A percentile compares a stretch with the other conserved stretches of the same genome.
These are phyloP conservation scores for Arbutus unedo DNA, from an alignment of 148 eudicot genomes.

Conservation along the genomic window DNA sequence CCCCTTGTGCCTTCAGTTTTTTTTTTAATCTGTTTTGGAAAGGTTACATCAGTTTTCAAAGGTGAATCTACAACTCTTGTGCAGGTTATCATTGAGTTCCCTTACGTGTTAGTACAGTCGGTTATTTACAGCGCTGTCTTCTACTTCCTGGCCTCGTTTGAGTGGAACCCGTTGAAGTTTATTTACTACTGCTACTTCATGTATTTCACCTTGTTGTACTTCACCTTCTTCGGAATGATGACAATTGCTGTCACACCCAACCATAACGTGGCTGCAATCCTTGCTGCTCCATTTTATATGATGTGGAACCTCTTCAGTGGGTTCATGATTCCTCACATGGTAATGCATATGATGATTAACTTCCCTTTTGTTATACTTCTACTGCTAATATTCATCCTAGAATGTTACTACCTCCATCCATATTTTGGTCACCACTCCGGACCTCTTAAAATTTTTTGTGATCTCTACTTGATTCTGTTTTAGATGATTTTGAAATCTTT, in stretches of 20 bases:
- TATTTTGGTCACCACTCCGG: neutral
- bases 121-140: constrained; percentile 75
- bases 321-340: constrained; percentile 97
- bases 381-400: neutral
- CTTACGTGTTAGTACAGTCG: constrained; percentile 80
- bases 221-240: constrained; percentile 99
- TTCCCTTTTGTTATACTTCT: neutral
- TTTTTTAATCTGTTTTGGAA: neutral
- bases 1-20: neutral
- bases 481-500: neutral
- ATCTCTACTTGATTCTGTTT: neutral
- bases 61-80: neutral
- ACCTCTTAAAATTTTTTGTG: neutral
- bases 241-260: constrained; percentile 96
- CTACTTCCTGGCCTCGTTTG: constrained; percentile 84
- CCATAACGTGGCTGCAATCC: constrained; percentile 84
- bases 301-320: constrained; percentile 99
- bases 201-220: constrained; percentile 84
- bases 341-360: constrained; percentile 22
- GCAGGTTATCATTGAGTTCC: constrained; percentile 96
- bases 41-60: neutral
- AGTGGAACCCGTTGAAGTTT: constrained; percentile 71
- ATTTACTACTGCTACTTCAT: constrained; percentile 72
- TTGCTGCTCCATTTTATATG: constrained; percentile 97
- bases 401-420: neutral